Conservation (phyloP, 2,329 filamentous ascomycete species). For the Cladophialophora psammophila region DNA sequence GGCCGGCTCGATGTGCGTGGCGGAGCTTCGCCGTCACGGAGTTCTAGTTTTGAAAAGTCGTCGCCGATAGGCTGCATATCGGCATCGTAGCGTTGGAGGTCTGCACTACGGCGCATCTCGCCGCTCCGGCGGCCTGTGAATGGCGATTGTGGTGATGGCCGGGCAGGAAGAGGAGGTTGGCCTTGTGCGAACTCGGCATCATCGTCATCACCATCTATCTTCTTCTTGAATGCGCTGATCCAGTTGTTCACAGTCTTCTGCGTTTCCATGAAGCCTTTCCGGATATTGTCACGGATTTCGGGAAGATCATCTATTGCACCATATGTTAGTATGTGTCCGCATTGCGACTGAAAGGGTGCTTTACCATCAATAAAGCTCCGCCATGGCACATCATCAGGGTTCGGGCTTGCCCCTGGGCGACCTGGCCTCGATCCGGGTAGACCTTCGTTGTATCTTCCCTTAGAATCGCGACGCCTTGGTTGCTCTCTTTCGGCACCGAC, state of each 20-base stretch:
- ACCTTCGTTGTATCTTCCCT: conserved; percentile 43
- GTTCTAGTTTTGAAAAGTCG: conserved; percentile 76
- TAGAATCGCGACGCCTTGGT: conserved; percentile 39
- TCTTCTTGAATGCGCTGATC: conserved; percentile 92
- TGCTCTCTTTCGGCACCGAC: conserved; percentile 52
- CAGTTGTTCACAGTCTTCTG: conserved; percentile 91
- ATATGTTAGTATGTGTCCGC: conserved; percentile 31
- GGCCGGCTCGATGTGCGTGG: conserved; percentile 67
- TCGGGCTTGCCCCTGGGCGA: conserved; percentile 48
- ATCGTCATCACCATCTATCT: conserved; percentile 87
- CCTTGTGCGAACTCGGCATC: conserved; percentile 63
- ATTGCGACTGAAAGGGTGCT: conserved; percentile 17
- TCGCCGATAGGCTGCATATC: conserved; percentile 90
- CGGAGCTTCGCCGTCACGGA: conserved; percentile 68
- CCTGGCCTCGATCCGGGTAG: conserved; percentile 42
- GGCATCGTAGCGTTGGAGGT: conserved; percentile 91
- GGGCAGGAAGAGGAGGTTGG: conserved; percentile 47
- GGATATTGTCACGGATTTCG: conserved; percentile 88
- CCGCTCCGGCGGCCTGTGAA: conserved; percentile 60
- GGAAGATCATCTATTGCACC: conserved; percentile 77
- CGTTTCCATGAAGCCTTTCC: conserved; percentile 93
- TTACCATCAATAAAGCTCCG: conserved; percentile 83
- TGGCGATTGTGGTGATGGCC: conserved; percentile 49
- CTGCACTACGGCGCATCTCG: conserved; percentile 77
- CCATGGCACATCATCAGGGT: conserved; percentile 60